Evolutionary conservation across 306 rosid species (phyloP), one percentile per base, ranked within the genome.

Genomic region (Vigna hirtella): DNA sequence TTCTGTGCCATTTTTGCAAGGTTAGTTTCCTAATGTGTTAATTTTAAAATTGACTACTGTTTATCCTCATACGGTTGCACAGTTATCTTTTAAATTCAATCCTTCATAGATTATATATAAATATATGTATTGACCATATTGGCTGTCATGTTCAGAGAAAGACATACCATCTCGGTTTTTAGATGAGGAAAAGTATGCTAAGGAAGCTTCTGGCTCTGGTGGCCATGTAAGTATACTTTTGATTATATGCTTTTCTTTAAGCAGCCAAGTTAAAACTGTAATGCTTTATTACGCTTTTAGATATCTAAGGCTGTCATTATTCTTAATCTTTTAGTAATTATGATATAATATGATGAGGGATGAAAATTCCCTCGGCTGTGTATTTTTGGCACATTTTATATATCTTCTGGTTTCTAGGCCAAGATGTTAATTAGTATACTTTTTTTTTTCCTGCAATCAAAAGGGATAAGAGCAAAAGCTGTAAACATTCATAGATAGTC

Each of bases 1-100:
- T 42, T 85, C 91, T 40, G 98, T 91, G 77, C 99, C 99, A 49
- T 95, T 95, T 86, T 88, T 91, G 90, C 97, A 85, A 77, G 99
- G 98, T 93, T 76, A 34, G 89, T 73, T 69, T 79, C 81, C 50
- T 48, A 11, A 50, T 77, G 17, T 48, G 43, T 49, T 40, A 63
- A 68, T 66, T 68, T 17, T 69, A 52, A 17, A 55, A n/a, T 30
- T 30, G 40, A 26, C 42, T 13, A 7, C 43, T 58, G 74, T 38
- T 52, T n/a, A 16, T 81, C 73, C 72, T 17, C 20, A 3, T 9
- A 17, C 53, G 72, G 10, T 77, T 52, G 43, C 61, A 34, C 24
- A 65, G 47, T 66, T 77, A 55, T 38, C 9, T 66, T 82, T 66
- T 38, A 50, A 42, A 63, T 47, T 66, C 26, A 12, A 55, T 66